phyloP scores from a whole-genome alignment of 2,329 filamentous ascomycete genomes.

The Exophiala xenobiotica region DNA sequence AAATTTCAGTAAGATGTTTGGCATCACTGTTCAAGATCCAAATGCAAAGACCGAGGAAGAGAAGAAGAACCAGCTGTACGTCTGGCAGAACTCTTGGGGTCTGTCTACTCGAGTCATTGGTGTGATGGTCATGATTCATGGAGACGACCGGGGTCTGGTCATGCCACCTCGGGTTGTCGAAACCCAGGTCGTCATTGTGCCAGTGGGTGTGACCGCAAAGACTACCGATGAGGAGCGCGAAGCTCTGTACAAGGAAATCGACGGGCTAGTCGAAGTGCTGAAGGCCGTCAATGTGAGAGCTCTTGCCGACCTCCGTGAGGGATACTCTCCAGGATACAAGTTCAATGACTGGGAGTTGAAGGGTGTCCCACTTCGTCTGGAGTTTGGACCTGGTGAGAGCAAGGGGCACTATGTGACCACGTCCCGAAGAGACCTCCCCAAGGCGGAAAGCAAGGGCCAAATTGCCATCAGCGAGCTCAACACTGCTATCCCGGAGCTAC shows the following conservation, averaged over 20 bases:
- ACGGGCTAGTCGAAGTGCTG: slow-evolving; percentile 67
- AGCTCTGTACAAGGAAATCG: slow-evolving; percentile 72
- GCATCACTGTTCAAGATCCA: slow-evolving; percentile 95
- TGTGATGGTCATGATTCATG: slow-evolving; percentile 98
- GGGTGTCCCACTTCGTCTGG: slow-evolving; percentile 88
- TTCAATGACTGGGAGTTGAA: slow-evolving; percentile 99
- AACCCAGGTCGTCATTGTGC: slow-evolving; percentile 81
- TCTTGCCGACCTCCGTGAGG: slow-evolving; percentile 81
- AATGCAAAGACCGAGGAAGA: slow-evolving; percentile 68
- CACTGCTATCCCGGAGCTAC: slow-evolving; percentile 72
- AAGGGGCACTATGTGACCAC: slow-evolving; percentile 80
- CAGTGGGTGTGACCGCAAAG: slow-evolving; percentile 89
- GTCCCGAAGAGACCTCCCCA: slow-evolving; percentile 76
- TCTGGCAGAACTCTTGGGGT: slow-evolving; percentile 99
- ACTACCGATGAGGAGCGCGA: slow-evolving; percentile 75
- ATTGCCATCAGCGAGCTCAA: slow-evolving; percentile 73
- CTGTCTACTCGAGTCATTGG: slow-evolving; percentile 95
- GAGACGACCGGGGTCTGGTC: slow-evolving; percentile 92
- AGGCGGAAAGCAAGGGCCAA: slow-evolving; percentile 59
- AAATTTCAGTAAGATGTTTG: slow-evolving; percentile 99
- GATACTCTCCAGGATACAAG: slow-evolving; percentile 92
- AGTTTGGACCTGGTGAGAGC: slow-evolving; percentile 93
- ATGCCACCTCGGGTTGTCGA: slow-evolving; percentile 88
- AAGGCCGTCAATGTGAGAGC: slow-evolving; percentile 72
- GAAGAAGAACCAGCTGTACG: slow-evolving; percentile 67